Evolutionary conservation across 1,284 basidiomycete genomes (phyloP).

Genomic region (Apiotrichum domesticum): DNA sequence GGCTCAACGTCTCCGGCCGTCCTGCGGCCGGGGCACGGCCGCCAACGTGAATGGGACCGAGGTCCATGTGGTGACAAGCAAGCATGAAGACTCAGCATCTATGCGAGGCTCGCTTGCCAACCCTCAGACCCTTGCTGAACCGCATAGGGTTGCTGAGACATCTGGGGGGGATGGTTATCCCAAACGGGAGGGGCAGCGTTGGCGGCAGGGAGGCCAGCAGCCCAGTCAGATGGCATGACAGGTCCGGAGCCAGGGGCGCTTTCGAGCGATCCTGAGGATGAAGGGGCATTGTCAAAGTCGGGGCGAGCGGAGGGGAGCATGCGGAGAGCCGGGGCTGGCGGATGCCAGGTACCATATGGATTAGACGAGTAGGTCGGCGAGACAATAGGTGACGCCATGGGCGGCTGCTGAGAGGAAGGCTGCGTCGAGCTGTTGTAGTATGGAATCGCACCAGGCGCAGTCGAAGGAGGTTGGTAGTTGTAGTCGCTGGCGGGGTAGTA

Average conservation of each 20-base stretch:
- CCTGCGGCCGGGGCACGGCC: not conserved
- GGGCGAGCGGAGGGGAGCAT: constrained; percentile 6
- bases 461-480: constrained; percentile 21
- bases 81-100: not conserved
- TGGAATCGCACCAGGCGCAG: constrained; percentile 13
- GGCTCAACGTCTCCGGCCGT: not conserved
- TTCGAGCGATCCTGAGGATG: constrained; percentile 15
- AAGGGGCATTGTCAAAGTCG: constrained; percentile 13
- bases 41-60: not conserved
- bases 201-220: constrained; percentile 4
- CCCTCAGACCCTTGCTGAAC: constrained; percentile 15
- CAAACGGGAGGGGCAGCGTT: constrained; percentile 4
- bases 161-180: constrained; percentile 14
- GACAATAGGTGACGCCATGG: constrained; percentile 14
- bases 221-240: constrained; percentile 7
- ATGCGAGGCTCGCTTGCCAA: constrained; percentile 17
- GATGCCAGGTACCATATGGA: constrained; percentile 13
- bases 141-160: constrained; percentile 9
- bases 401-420: constrained; percentile 4
- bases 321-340: constrained; percentile 6
- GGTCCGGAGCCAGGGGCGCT: constrained; percentile 7
- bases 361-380: constrained; percentile 7
- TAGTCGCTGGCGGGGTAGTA: constrained; percentile 12
- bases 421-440: constrained; percentile 8
- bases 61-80: not conserved